A percentile compares a stretch with the other conserved stretches of the same genome.
Conservation (phyloP, 148 eudicot genomes). For the Simmondsia chinensis region DNA sequence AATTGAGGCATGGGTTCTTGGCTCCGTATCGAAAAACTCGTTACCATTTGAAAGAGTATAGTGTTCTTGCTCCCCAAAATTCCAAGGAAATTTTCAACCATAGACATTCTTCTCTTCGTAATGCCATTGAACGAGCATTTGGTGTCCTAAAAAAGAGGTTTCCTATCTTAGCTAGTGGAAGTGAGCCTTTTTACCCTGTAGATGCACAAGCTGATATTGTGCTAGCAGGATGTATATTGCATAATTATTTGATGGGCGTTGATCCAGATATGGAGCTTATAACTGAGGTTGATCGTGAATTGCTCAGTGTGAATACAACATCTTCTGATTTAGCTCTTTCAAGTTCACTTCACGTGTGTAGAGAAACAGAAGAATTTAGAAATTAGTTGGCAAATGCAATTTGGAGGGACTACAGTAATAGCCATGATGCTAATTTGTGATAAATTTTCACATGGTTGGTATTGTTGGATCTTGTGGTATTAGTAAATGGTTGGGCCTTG, state of each 20-base stretch:
- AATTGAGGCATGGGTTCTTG: not conserved
- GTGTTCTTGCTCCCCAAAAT: not conserved
- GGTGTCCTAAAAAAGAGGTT: no score
- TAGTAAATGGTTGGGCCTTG: no score
- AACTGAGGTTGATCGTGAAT: not conserved
- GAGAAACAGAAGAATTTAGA: not conserved
- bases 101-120: no score
- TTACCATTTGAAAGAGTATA: no score
- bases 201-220: no score
- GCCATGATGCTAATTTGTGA: not conserved
- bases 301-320: not conserved
- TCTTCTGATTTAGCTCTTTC: not conserved
- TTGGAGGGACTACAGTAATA: not conserved
- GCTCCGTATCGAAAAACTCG: no score
- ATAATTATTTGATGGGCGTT: no score
- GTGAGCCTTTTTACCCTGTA: no score
- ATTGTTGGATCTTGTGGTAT: not conserved
- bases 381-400: not conserved
- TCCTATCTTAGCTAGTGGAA: no score
- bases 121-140: no score
- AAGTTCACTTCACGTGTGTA: not conserved
- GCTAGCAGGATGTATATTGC: no score
- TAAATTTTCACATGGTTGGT: not conserved
- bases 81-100: not conserved
- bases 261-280: no score